Percentiles rank a stretch among this genome's conserved stretches.
Evolutionary conservation across 371 early-diverging fungal genomes (phyloP).

Genomic region (Mucor lusitanicus): DNA sequence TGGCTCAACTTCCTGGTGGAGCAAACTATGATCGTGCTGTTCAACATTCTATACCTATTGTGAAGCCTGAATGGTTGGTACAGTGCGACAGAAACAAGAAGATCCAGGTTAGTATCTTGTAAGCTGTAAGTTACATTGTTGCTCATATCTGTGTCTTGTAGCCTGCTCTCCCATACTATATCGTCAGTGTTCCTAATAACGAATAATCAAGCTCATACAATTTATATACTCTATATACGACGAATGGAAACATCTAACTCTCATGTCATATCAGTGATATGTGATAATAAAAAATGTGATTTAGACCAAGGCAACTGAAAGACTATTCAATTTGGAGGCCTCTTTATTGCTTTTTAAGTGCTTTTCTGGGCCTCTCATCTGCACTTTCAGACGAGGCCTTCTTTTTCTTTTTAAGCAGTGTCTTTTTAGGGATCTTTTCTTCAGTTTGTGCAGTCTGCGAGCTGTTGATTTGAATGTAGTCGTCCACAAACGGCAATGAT

Average conservation of each 20-base stretch:
- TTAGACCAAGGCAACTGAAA: not conserved
- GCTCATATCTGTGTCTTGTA: conserved; percentile 7
- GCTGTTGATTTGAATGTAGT: not conserved
- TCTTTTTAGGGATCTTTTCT: not conserved
- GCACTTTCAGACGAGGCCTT: not conserved
- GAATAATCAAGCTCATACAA: conserved; percentile 12
- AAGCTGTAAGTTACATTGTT: not conserved
- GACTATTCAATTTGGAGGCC: too few species aligned
- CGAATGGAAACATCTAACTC: not conserved
- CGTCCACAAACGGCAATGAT: conserved; percentile 19
- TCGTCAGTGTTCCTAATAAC: conserved; percentile 41
- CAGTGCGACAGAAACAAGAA: conserved; percentile 88
- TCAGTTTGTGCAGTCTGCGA: not conserved
- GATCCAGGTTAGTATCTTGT: conserved; percentile 67
- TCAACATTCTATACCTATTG: conserved; percentile 88
- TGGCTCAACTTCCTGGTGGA: conserved; percentile 84
- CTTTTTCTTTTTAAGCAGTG: conserved; percentile 17
- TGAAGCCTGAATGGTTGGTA: conserved; percentile 91
- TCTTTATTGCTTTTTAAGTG: conserved; percentile 16
- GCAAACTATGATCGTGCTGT: conserved; percentile 86
- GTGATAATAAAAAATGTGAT: not conserved
- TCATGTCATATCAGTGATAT: not conserved
- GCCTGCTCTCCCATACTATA: conserved; percentile 56
- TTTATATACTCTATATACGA: not conserved
- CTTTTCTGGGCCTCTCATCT: conserved; percentile 16